Evolutionary conservation across 1,139 yeast species (phyloP).

Genomic region (Geotrichum fermentans): DNA sequence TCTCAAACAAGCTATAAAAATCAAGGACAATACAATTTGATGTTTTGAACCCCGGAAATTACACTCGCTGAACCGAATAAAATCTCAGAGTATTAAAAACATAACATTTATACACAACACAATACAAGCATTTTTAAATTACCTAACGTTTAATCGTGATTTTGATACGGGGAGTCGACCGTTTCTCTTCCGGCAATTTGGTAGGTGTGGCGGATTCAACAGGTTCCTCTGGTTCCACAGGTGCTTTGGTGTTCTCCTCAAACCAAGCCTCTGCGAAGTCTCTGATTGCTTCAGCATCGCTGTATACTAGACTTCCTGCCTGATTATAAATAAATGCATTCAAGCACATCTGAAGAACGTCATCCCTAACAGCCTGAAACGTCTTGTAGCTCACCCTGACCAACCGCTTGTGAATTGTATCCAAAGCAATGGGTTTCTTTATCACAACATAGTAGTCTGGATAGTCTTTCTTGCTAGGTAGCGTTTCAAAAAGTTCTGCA

Average conservation of each 20-base stretch:
- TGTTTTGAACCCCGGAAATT: too few relatives aligned
- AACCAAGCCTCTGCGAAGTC: conserved; percentile 24
- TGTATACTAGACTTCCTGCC: conserved; percentile 78
- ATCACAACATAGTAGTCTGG: conserved; percentile 86
- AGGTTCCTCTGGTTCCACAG: background rate
- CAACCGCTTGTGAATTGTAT: conserved; percentile 48
- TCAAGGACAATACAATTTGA: too few relatives aligned
- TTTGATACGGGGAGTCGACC: background rate
- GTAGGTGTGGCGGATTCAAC: background rate
- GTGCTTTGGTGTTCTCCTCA: background rate
- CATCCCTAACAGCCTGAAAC: conserved; percentile 61
- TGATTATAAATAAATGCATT: conserved; percentile 85
- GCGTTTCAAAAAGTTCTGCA: conserved; percentile 39
- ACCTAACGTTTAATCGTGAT: background rate
- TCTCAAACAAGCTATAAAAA: too few relatives aligned
- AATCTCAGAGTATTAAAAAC: too few relatives aligned
- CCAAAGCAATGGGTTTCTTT: conserved; percentile 75
- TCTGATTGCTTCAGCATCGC: conserved; percentile 66
- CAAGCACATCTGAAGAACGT: conserved; percentile 69
- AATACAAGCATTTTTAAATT: background rate
- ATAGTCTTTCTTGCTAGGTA: conserved; percentile 65
- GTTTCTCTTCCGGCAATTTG: background rate
- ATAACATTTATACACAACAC: background rate
- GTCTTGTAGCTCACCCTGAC: conserved; percentile 45
- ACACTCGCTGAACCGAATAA: too few relatives aligned